phyloP scores from a whole-genome alignment of 257 asterid genomes.

The Solanum pinnatisectum region DNA sequence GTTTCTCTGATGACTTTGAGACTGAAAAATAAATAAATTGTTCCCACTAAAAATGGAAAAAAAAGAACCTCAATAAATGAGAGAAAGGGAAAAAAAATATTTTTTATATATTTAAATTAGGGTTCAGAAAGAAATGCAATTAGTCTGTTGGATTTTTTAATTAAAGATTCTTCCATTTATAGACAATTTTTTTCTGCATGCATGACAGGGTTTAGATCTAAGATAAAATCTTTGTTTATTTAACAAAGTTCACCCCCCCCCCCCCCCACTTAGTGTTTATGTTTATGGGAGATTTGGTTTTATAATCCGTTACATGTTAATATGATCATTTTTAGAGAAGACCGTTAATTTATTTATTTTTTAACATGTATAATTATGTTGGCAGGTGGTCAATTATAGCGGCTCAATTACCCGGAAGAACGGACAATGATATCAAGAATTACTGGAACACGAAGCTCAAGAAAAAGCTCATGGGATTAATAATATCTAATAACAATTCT shows the following conservation, averaged over 20 bases:
- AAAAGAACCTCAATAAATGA: not conserved
- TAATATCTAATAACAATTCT: not conserved
- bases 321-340: not conserved
- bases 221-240: not conserved
- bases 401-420: slow-evolving; percentile 68
- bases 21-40: not conserved
- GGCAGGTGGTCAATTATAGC: slow-evolving; percentile 81
- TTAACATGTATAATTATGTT: not conserved
- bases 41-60: slow-evolving; percentile 16
- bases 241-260: not conserved
- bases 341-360: not conserved
- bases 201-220: slow-evolving; percentile 17
- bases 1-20: slow-evolving; percentile 3
- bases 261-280: not conserved
- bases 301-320: not conserved
- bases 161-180: slow-evolving; percentile 12
- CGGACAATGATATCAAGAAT: slow-evolving; percentile 80
- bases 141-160: not conserved
- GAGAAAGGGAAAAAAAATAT: not conserved
- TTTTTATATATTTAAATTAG: not conserved
- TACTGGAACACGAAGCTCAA: slow-evolving; percentile 90
- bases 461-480: slow-evolving; percentile 59
- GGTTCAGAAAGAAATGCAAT: not conserved
- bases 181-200: slow-evolving; percentile 31
- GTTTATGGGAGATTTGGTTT: not conserved